Evolutionary conservation across 2,329 filamentous ascomycete species (phyloP), one percentile per base, ranked within the genome.

Genomic region (Diatrype stigma): DNA sequence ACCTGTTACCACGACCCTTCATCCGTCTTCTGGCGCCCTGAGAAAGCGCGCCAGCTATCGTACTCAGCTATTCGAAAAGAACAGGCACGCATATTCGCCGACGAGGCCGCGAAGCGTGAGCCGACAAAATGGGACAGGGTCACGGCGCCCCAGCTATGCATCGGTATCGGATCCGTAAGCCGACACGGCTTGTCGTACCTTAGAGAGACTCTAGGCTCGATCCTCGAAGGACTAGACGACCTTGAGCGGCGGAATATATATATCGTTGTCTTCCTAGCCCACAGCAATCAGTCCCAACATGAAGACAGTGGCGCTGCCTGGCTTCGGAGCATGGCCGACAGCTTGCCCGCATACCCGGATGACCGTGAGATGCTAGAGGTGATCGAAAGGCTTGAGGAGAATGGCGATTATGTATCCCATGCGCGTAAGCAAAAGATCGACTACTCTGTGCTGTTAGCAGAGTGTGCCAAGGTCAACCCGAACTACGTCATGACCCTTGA

Each of bases 391-490:
- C n/a, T n/a, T n/a, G n/a, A n/a, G n/a, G n/a, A n/a, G n/a, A n/a
- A n/a, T n/a, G n/a, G n/a, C n/a, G n/a, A n/a, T n/a, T n/a, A n/a
- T n/a, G n/a, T n/a, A n/a, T n/a, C 37, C 37, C 37, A 40, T 19
- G 37, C 37, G 19, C 16, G 16, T 17, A 40, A 40, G 17, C 19
- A 14, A 5, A 40, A 40, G 37, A 17, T 40, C 0, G 73, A 74
- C 58, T 76, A 73, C 50, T 78, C 74, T 1, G 76, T 73, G 21
- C 71, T 64, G 34, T 77, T 77, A 0, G 73, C 73, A n/a, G 70
- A 73, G 53, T 77, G 70, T 0, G 74, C 72, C 52, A 76, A 74
- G 6, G 72, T 55, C 0, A 74, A 57, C 0, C 73, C 37, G 17
- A 10, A 14, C 11, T 63, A 62, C 45, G 60, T 52, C 42, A 57